These are phyloP conservation scores for Penicillium sumatraense DNA, from an alignment of 2,329 filamentous ascomycete genomes.

Conservation along the genomic window DNA sequence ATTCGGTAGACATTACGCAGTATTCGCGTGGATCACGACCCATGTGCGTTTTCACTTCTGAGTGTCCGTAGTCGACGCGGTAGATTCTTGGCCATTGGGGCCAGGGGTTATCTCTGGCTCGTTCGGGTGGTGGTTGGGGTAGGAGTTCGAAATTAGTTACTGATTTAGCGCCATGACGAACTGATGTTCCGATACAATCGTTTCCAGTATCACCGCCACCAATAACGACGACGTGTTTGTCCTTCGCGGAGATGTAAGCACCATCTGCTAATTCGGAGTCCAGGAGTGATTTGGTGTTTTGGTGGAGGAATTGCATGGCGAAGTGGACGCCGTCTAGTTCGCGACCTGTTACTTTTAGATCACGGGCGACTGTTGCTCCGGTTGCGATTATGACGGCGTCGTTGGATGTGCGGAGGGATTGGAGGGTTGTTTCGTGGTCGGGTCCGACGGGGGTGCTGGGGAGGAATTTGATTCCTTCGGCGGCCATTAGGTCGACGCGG, in stretches of 20 bases:
- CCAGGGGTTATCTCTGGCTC: slow-evolving; percentile 94
- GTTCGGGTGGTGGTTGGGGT: slow-evolving; percentile 87
- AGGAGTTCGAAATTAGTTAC: slow-evolving; percentile 96
- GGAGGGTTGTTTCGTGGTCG: slow-evolving; percentile 67
- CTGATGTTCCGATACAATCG: slow-evolving; percentile 95
- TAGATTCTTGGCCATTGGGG: slow-evolving; percentile 98
- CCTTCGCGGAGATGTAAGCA: slow-evolving; percentile 90
- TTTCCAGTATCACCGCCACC: slow-evolving; percentile 98
- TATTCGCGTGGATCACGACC: slow-evolving; percentile 95
- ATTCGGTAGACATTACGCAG: slow-evolving; percentile 98
- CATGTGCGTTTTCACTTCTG: slow-evolving; percentile 93
- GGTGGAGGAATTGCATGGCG: slow-evolving; percentile 96
- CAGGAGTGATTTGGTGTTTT: slow-evolving; percentile 95
- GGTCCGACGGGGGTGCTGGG: slow-evolving; percentile 79
- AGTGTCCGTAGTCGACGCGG: slow-evolving; percentile 97
- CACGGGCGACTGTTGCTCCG: slow-evolving; percentile 89
- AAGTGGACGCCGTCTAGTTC: slow-evolving; percentile 90
- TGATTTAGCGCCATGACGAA: slow-evolving; percentile 92
- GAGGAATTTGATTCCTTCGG: slow-evolving; percentile 83
- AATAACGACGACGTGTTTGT: slow-evolving; percentile 94
- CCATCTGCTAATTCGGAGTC: slow-evolving; percentile 86
- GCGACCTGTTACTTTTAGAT: slow-evolving; percentile 87
- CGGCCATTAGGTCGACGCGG: slow-evolving; percentile 91
- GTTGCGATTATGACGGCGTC: slow-evolving; percentile 91
- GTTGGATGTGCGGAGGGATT: slow-evolving; percentile 72